Percentiles rank a stretch among this genome's conserved stretches.
Evolutionary conservation across 2,329 filamentous ascomycete genomes (phyloP).

Genomic region (Diplodia intermedia): DNA sequence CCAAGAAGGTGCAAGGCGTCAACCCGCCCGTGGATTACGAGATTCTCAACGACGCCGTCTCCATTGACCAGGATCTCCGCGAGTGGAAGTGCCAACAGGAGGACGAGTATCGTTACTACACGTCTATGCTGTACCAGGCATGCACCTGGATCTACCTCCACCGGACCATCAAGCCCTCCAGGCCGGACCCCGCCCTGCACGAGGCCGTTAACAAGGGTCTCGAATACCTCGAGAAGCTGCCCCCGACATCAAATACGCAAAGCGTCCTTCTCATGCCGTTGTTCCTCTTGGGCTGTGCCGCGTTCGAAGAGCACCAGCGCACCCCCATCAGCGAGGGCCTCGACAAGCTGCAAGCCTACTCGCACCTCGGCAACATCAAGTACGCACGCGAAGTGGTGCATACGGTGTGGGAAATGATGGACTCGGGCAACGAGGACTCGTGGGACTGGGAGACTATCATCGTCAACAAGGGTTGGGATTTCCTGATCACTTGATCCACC

Average conservation of each 20-base stretch:
- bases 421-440: slow-evolving; percentile 60
- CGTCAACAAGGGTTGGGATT: slow-evolving; percentile 64
- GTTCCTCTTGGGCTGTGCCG: slow-evolving; percentile 67
- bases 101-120: slow-evolving; percentile 60
- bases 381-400: slow-evolving; percentile 63
- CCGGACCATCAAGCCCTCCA: slow-evolving; percentile 65
- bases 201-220: slow-evolving; percentile 66
- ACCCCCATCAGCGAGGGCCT: slow-evolving; percentile 63
- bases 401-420: slow-evolving; percentile 67
- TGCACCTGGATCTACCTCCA: slow-evolving; percentile 70
- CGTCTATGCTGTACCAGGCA: slow-evolving; percentile 67
- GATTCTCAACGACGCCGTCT: slow-evolving; percentile 73
- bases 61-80: slow-evolving; percentile 76
- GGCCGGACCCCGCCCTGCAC: slow-evolving; percentile 62
- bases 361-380: slow-evolving; percentile 64
- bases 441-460: slow-evolving; percentile 72
- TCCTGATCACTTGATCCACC: slow-evolving; percentile 61
- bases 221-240: slow-evolving; percentile 61
- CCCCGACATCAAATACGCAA: slow-evolving; percentile 62
- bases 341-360: slow-evolving; percentile 61
- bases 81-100: slow-evolving; percentile 72
- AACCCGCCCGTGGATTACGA: slow-evolving; percentile 77
- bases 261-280: slow-evolving; percentile 67
- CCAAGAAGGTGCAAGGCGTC: slow-evolving; percentile 65
- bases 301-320: slow-evolving; percentile 63